Conservation (phyloP, 2,329 filamentous ascomycete genomes). For the Raffaelea arxii region DNA sequence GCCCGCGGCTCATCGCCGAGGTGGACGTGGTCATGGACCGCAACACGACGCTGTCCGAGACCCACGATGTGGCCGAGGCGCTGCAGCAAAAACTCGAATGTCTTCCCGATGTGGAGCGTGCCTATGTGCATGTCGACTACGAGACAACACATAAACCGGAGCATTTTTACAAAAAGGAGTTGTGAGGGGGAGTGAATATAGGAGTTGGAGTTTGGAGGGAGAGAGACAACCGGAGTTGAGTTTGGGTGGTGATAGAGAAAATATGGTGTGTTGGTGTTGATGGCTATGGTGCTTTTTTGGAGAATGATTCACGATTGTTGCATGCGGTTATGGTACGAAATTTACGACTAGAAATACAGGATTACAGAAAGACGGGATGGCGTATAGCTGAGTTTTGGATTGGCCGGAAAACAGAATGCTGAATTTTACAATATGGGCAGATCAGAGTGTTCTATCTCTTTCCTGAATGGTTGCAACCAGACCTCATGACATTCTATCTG, state of each 20-base stretch:
- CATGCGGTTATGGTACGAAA: too few species aligned
- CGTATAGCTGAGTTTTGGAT: too few species aligned
- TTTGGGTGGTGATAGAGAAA: background rate
- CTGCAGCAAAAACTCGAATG: slow-evolving; percentile 91
- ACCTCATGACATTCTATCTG: too few species aligned
- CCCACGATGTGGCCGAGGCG: slow-evolving; percentile 89
- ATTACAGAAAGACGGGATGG: too few species aligned
- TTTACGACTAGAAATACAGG: too few species aligned
- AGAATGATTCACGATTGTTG: too few species aligned
- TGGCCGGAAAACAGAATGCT: too few species aligned
- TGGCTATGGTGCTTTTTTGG: too few species aligned
- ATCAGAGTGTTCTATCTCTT: too few species aligned
- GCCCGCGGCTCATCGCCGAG: slow-evolving; percentile 82
- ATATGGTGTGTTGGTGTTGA: background rate
- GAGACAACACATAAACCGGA: slow-evolving; percentile 94
- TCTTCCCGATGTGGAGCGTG: slow-evolving; percentile 81
- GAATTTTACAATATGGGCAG: too few species aligned
- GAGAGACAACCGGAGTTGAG: background rate
- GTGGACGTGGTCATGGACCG: slow-evolving; percentile 93
- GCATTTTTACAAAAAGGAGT: slow-evolving; percentile 54
- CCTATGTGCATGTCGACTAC: slow-evolving; percentile 95
- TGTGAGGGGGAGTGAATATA: slow-evolving; percentile 22
- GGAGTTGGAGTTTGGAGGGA: background rate
- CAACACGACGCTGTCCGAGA: slow-evolving; percentile 59
- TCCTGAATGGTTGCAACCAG: too few species aligned